Evolutionary conservation across 2,329 filamentous ascomycete species (phyloP).

Genomic region (Cladosporium sp.): DNA sequence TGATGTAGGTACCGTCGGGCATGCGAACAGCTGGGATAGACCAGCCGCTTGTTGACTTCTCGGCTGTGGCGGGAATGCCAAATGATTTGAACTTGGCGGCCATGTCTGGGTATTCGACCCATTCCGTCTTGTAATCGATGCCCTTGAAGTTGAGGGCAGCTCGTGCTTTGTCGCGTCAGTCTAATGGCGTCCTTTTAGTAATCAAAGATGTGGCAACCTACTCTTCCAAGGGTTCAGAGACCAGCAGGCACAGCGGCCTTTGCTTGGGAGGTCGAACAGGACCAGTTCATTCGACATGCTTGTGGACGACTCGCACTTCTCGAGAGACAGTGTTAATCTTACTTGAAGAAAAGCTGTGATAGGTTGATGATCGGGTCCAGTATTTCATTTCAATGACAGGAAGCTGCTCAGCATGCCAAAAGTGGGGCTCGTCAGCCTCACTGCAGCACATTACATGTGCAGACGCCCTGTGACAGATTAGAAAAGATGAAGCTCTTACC

Average conservation of each 20-base stretch:
- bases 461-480: too few species aligned
- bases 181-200: too few species aligned
- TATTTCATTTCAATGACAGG: too few species aligned
- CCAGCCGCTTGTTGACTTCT: conserved; percentile 38
- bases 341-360: too few species aligned
- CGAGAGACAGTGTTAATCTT: too few species aligned
- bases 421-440: too few species aligned
- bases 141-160: conserved; percentile 64
- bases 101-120: conserved; percentile 66
- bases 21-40: conserved; percentile 55
- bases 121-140: conserved; percentile 64
- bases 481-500: too few species aligned
- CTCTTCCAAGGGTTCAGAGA: conserved; percentile 66
- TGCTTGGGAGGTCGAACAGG: conserved; percentile 61
- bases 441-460: too few species aligned
- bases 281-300: conserved; percentile 39
- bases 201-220: conserved; percentile 49
- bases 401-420: too few species aligned
- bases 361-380: too few species aligned
- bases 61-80: conserved; percentile 45
- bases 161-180: conserved; percentile 48
- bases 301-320: too few species aligned
- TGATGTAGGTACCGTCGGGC: conserved; percentile 55
- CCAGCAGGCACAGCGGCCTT: conserved; percentile 50
- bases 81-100: conserved; percentile 47